Evolutionary conservation across 179 eudicot species (phyloP).

Genomic region (Dionaea muscipula): DNA sequence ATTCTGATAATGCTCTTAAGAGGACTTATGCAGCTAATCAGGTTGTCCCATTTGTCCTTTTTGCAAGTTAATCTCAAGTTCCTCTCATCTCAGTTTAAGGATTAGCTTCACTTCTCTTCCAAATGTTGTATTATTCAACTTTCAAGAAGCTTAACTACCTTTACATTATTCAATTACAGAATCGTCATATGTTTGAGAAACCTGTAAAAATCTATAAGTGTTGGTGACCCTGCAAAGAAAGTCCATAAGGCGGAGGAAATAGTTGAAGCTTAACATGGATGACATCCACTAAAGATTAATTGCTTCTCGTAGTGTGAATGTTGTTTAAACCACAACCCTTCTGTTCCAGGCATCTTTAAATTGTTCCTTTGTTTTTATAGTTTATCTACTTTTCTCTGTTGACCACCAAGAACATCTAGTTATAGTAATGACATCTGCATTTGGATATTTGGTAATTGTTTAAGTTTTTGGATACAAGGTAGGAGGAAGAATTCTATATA

Average conservation of each 20-base stretch:
- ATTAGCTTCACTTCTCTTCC: too few species aligned
- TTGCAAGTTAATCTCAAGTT: not conserved
- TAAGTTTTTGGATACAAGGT: too few species aligned
- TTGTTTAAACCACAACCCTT: conserved; percentile 14
- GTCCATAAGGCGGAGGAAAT: not conserved
- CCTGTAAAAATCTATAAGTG: conserved; percentile 15
- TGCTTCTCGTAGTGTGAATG: conserved; percentile 16
- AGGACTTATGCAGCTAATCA: conserved; percentile 20
- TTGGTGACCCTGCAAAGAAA: not conserved
- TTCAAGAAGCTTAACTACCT: not conserved
- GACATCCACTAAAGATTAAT: conserved; percentile 3
- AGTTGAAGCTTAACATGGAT: conserved; percentile 2
- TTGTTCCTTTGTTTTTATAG: conserved; percentile 4
- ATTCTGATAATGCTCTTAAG: conserved; percentile 5
- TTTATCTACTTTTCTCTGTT: too few species aligned
- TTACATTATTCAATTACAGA: conserved; percentile 7
- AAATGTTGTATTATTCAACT: not conserved
- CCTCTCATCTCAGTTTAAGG: not conserved
- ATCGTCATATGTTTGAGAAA: conserved; percentile 14
- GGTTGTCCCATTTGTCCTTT: conserved; percentile 8
- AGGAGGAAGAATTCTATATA: too few species aligned
- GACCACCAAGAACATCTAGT: too few species aligned
- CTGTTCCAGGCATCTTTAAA: conserved; percentile 10
- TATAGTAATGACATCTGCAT: too few species aligned
- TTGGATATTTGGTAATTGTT: too few species aligned